Conservation (phyloP, 2,329 filamentous ascomycete genomes). For the Paramyrothecium roridum region DNA sequence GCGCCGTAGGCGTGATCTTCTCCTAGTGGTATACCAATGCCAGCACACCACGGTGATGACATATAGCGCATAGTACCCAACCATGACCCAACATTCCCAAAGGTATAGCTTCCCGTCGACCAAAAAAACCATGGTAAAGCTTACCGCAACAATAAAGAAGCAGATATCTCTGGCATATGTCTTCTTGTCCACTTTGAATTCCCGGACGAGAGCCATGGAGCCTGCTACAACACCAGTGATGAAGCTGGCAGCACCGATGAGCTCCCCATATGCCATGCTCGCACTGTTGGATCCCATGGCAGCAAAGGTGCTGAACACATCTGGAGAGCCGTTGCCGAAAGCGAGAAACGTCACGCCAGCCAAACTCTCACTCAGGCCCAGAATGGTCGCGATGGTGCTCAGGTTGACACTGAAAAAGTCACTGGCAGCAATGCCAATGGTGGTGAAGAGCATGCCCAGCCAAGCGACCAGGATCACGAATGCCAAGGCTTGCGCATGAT, state of each 20-base stretch:
- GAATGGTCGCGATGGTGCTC: conserved; percentile 82
- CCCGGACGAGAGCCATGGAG: conserved; percentile 94
- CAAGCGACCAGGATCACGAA: conserved; percentile 76
- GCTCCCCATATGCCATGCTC: conserved; percentile 92
- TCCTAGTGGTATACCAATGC: conserved; percentile 79
- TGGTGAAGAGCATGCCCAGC: conserved; percentile 89
- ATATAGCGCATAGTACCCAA: conserved; percentile 86
- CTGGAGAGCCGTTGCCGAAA: conserved; percentile 95
- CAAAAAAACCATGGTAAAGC: conserved; percentile 84
- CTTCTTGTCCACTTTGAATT: conserved; percentile 85
- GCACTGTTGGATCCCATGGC: conserved; percentile 97
- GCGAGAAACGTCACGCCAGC: conserved; percentile 95
- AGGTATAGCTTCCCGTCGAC: conserved; percentile 78
- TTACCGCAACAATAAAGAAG: conserved; percentile 86
- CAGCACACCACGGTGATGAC: conserved; percentile 83
- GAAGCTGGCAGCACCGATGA: conserved; percentile 92
- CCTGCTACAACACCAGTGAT: conserved; percentile 96
- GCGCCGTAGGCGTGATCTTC: conserved; percentile 56
- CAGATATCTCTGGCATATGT: conserved; percentile 89
- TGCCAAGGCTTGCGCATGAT: conserved; percentile 67
- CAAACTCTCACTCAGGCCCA: conserved; percentile 93
- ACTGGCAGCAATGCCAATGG: conserved; percentile 94
- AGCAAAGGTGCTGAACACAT: conserved; percentile 97
- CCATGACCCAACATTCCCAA: conserved; percentile 91
- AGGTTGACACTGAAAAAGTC: conserved; percentile 98